phyloP scores from a whole-genome alignment of 2,329 filamentous ascomycete species.

The Fusarium sp. region DNA sequence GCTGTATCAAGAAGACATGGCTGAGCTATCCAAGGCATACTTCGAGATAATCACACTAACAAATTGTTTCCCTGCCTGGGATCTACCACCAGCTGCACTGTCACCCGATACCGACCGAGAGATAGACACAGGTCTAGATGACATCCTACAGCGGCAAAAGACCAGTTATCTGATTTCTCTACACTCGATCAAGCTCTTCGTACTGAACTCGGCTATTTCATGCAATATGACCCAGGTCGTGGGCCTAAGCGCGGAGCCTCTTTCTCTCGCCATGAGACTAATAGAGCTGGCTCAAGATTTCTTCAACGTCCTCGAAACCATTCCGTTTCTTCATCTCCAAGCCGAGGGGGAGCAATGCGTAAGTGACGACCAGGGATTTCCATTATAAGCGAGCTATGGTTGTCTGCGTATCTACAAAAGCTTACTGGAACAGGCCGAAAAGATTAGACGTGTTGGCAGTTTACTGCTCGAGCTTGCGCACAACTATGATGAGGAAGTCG shows the following conservation, averaged over 20 bases:
- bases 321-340: conserved; percentile 4
- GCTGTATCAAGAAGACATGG: background rate
- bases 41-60: background rate
- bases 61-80: background rate
- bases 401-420: background rate
- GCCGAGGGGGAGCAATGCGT: conserved; percentile 10
- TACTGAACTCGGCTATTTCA: background rate
- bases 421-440: conserved; percentile 2
- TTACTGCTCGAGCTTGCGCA: conserved; percentile 12
- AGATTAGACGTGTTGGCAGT: conserved; percentile 10
- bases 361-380: background rate
- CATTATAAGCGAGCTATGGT: too few relatives aligned
- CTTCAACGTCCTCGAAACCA: conserved; percentile 1
- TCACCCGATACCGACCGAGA: background rate
- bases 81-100: background rate
- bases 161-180: background rate
- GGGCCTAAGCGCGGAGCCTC: background rate
- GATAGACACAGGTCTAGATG: background rate
- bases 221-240: background rate
- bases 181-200: background rate
- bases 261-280: conserved; percentile 1
- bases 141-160: background rate
- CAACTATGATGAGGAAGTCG: background rate
- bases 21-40: background rate
- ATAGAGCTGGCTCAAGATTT: conserved; percentile 13